These are phyloP conservation scores for Chrysoporthe austroafricana DNA, from an alignment of 2,329 filamentous ascomycete genomes.

Conservation along the genomic window DNA sequence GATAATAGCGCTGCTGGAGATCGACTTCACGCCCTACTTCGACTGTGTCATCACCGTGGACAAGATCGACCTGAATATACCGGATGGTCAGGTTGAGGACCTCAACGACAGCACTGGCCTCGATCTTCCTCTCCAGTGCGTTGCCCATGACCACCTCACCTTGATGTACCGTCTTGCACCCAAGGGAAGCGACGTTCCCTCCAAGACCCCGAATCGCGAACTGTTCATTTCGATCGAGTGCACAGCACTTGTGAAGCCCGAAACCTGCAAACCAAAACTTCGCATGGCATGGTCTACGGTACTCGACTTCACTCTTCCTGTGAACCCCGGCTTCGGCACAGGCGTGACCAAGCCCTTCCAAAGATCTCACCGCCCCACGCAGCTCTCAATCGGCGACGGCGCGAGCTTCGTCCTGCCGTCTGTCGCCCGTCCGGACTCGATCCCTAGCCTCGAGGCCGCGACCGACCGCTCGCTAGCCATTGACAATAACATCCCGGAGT, in stretches of 20 bases:
- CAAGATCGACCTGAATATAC: slow-evolving; percentile 59
- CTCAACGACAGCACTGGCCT: slow-evolving; percentile 57
- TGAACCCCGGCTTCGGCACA: slow-evolving; percentile 65
- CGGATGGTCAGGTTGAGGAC: slow-evolving; percentile 61
- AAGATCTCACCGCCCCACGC: slow-evolving; percentile 64
- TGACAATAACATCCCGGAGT: slow-evolving; percentile 57
- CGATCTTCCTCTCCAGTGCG: slow-evolving; percentile 62
- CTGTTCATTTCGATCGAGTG: slow-evolving; percentile 65
- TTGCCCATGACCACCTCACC: slow-evolving; percentile 75
- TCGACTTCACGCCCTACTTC: slow-evolving; percentile 74
- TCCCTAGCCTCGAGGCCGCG: slow-evolving; percentile 62
- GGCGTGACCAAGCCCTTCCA: slow-evolving; percentile 59
- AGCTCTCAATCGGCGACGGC: slow-evolving; percentile 64
- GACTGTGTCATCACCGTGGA: slow-evolving; percentile 68
- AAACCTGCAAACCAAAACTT: slow-evolving; percentile 63
- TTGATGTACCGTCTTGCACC: slow-evolving; percentile 72
- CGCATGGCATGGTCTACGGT: slow-evolving; percentile 69
- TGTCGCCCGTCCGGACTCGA: slow-evolving; percentile 60
- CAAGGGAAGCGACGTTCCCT: slow-evolving; percentile 48
- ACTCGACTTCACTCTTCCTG: slow-evolving; percentile 69
- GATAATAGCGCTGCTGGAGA: slow-evolving; percentile 71
- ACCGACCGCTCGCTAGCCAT: slow-evolving; percentile 41
- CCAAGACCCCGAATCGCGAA: slow-evolving; percentile 53
- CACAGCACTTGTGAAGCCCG: slow-evolving; percentile 59
- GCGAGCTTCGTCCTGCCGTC: slow-evolving; percentile 62